These are phyloP conservation scores for Carallia brachiata DNA, from an alignment of 345 rosid genomes.

Conservation along the genomic window DNA sequence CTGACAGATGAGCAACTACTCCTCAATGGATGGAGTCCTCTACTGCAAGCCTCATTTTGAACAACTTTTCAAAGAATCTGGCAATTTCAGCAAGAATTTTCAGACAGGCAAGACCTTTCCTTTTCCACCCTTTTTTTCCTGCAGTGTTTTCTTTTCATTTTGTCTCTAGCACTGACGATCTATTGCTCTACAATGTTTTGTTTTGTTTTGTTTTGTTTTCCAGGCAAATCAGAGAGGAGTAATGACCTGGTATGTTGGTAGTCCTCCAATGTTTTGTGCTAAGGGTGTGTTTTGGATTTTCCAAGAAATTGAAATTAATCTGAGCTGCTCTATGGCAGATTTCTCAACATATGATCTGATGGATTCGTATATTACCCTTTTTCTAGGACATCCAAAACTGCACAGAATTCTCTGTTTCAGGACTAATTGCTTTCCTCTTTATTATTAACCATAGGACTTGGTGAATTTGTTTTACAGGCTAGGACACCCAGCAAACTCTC, in stretches of 20 bases:
- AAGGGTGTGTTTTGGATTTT: constrained; percentile 1
- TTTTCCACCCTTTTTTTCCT: neutral
- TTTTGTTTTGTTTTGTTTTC: neutral
- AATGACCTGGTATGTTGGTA: constrained; percentile 52
- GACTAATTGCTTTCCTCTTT: neutral
- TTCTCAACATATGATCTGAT: neutral
- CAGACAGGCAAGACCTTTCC: constrained; percentile 47
- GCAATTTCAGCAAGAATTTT: constrained; percentile 95
- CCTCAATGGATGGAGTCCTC: constrained; percentile 97
- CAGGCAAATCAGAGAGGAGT: constrained; percentile 25
- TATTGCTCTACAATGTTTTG: neutral
- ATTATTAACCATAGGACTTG: neutral
- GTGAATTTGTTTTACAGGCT: constrained; percentile 34
- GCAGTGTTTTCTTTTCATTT: neutral
- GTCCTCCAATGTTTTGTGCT: neutral
- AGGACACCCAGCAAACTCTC: constrained; percentile 75
- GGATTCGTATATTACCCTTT: neutral
- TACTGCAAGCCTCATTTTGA: constrained; percentile 97
- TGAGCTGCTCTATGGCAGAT: neutral
- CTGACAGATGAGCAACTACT: constrained; percentile 91
- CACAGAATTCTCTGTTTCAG: neutral
- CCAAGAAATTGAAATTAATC: neutral
- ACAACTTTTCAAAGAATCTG: constrained; percentile 98
- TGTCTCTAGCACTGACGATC: neutral
- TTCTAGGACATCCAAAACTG: too few species aligned